phyloP scores from a whole-genome alignment of 306 rosid genomes.

The Glycine latifolia region DNA sequence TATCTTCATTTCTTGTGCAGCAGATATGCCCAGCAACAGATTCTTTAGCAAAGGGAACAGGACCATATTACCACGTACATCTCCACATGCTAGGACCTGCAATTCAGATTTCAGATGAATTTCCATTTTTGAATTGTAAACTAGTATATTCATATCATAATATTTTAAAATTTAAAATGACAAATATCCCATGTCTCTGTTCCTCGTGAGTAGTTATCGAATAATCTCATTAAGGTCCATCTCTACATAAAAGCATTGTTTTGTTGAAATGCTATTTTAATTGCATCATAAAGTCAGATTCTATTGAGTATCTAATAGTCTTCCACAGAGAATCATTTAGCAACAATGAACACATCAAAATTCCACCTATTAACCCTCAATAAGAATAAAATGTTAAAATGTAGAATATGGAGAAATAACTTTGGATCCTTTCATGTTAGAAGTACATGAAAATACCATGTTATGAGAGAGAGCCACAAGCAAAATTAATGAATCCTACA shows the following conservation, averaged over 20 bases:
- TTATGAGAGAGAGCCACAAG: not conserved
- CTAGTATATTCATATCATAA: slow-evolving; percentile 15
- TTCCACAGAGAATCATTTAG: slow-evolving; percentile 20
- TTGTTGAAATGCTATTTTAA: slow-evolving; percentile 22
- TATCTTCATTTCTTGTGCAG: slow-evolving; percentile 56
- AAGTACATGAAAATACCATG: not conserved
- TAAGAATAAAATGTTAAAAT: slow-evolving; percentile 28
- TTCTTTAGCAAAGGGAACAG: slow-evolving; percentile 72
- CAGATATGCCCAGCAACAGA: slow-evolving; percentile 50
- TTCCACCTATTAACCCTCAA: slow-evolving; percentile 25
- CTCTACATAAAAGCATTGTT: slow-evolving; percentile 22
- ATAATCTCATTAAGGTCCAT: slow-evolving; percentile 33
- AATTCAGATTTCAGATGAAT: slow-evolving; percentile 36
- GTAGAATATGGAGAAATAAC: not conserved
- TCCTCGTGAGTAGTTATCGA: slow-evolving; percentile 10
- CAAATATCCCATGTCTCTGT: slow-evolving; percentile 11
- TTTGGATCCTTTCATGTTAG: not conserved
- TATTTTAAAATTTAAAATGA: slow-evolving; percentile 29
- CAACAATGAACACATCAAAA: slow-evolving; percentile 35
- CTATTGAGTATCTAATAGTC: slow-evolving; percentile 34
- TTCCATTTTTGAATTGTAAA: slow-evolving; percentile 31
- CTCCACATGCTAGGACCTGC: slow-evolving; percentile 92
- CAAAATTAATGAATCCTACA: not conserved
- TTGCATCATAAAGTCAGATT: slow-evolving; percentile 24
- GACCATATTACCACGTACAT: slow-evolving; percentile 89